Evolutionary conservation across 2,329 filamentous ascomycete species (phyloP).

Genomic region (Colletotrichum ledebouriae): DNA sequence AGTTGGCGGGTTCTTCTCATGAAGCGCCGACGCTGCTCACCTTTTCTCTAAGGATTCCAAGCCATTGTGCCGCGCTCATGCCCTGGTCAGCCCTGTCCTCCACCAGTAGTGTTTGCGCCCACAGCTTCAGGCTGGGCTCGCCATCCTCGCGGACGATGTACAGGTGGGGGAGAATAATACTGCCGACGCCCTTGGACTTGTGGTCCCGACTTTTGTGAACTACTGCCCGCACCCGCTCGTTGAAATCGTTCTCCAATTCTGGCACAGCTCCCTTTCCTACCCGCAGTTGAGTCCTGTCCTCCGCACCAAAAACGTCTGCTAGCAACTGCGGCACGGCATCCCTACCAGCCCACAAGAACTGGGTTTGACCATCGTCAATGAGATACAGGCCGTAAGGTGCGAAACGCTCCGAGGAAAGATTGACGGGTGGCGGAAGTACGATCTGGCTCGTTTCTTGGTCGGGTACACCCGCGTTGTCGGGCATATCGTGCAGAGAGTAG

Average conservation of each 20-base stretch:
- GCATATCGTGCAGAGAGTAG: constrained; percentile 96
- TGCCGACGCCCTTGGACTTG: constrained; percentile 87
- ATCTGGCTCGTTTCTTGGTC: constrained; percentile 91
- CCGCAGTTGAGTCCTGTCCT: constrained; percentile 85
- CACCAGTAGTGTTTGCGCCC: constrained; percentile 95
- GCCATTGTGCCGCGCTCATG: constrained; percentile 92
- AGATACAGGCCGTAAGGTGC: constrained; percentile 93
- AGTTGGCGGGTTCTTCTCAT: background rate
- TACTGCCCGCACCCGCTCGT: constrained; percentile 90
- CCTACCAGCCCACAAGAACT: constrained; percentile 96
- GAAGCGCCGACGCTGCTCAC: constrained; percentile 61
- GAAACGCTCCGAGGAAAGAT: constrained; percentile 89
- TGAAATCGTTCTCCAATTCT: constrained; percentile 95
- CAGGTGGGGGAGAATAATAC: constrained; percentile 91
- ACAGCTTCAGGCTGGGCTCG: constrained; percentile 93
- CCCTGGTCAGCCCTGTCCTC: constrained; percentile 96
- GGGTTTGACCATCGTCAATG: constrained; percentile 96
- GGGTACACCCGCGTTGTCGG: constrained; percentile 88
- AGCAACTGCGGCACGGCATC: constrained; percentile 93
- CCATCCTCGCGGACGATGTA: constrained; percentile 97
- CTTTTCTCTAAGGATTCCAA: constrained; percentile 94
- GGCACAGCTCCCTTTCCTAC: constrained; percentile 92
- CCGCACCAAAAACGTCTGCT: constrained; percentile 88
- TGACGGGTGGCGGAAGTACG: constrained; percentile 84
- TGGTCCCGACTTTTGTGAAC: constrained; percentile 94